Evolutionary conservation across 2,329 filamentous ascomycete species (phyloP).

Genomic region (Macrophomina tecta): DNA sequence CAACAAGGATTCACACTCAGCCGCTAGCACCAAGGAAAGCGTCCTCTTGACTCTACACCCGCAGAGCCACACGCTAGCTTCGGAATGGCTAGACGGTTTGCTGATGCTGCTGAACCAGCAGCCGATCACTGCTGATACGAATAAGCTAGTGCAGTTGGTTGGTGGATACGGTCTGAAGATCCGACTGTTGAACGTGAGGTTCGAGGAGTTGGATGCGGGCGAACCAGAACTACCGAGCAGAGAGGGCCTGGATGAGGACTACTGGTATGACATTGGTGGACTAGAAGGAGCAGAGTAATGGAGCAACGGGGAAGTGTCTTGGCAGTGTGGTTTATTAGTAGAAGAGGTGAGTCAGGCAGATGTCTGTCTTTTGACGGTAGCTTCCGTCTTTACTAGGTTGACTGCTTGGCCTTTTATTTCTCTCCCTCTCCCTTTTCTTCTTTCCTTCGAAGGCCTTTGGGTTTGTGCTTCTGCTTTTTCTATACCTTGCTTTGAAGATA

Average conservation of each 20-base stretch:
- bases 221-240: conserved; percentile 78
- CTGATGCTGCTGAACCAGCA: conserved; percentile 94
- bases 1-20: neutral
- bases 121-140: conserved; percentile 96
- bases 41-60: conserved; percentile 85
- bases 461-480: neutral
- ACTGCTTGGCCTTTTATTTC: neutral
- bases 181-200: conserved; percentile 84
- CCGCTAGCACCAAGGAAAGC: conserved; percentile 61
- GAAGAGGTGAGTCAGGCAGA: no score
- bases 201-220: conserved; percentile 74
- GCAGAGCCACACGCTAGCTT: conserved; percentile 78
- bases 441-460: neutral
- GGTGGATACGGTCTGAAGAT: conserved; percentile 93
- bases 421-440: neutral
- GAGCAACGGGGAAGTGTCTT: neutral
- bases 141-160: conserved; percentile 83
- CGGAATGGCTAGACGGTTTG: conserved; percentile 95
- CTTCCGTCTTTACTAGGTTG: neutral
- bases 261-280: conserved; percentile 75
- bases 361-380: neutral
- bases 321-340: neutral
- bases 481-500: neutral
- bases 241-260: conserved; percentile 88
- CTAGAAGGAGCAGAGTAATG: conserved; percentile 33